Evolutionary conservation across 108 stramenopile species (phyloP), one percentile per base, ranked within the genome.

Genomic region (Aurantiochytrium sp.): DNA sequence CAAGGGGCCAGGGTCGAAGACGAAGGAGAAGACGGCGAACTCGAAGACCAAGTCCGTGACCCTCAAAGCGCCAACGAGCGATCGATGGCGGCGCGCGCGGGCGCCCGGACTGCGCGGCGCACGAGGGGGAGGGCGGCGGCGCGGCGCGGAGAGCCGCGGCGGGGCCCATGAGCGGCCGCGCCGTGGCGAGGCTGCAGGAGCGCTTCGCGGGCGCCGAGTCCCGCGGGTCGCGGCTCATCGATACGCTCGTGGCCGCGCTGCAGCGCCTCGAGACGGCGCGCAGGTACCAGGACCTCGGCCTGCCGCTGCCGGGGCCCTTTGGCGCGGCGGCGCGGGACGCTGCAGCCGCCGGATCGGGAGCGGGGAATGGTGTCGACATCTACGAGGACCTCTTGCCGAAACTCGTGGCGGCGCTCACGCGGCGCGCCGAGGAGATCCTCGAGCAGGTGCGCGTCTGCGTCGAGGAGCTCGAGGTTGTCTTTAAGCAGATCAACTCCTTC

Each of bases 381-480:
- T 41, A 48, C 2, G 73, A 15, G 32, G 39, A 81, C 15, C 73
- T 81, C 32, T 81, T 65, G 59, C 59, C 59, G 24, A 30, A 34
- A 34, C 59, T 65, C 34, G 59, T 65, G 59, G 59, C 59, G 24
- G 27, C 59, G 1, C 59, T 65, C 24, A 19, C 19, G 8, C 34
- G 32, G 22, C 59, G 59, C 24, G 59, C 59, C 0, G 59, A 65
- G 59, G 59, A 65, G 59, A 65, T 19, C 32, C 73, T 81, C 4
- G 73, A 81, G 73, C 73, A 81, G 73, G 10, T 81, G 8, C 73
- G 73, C 19, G 8, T 81, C 19, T 41, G 42, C 42, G 73, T 81
- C 6, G 73, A 81, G 45, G 73, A 81, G 73, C 73, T 81, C 73
- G 73, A 81, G 73, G 73, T 81, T 8, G 73, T 81, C 19, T 81